Base-by-base conservation (phyloP, 495 filamentous ascomycete species). In the Xylaria venustula region DNA sequence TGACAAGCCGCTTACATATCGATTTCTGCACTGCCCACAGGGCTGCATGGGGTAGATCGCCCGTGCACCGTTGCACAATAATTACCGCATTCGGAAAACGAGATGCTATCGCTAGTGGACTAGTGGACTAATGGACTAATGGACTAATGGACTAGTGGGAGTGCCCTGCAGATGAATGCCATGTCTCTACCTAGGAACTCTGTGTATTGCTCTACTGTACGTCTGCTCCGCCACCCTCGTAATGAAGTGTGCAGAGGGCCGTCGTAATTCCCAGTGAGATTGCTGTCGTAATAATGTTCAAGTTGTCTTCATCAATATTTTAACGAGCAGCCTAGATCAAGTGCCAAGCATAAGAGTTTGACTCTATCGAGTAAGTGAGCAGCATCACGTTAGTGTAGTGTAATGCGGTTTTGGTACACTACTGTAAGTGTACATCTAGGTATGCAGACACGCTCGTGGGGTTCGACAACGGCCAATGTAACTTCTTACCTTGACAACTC, bases 1-100 rank as follows among this genome's bases (percentile, higher is more conserved):
- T 51, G 57, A 60, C 57, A 28, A 60, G 55, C 30, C 23, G 55
- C 55, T 58, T 44, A 58, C 55, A 58, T 41, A 58, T 58, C 34
- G n/a, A 20, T 4, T 44, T 55, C 40, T 23, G 12, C 5, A 9
- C 0, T 14, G 12, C 53, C 53, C 53, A 45, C 53, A 55, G 53
- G 53, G 53, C 53, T 55, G 54, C 45, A 58, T 40, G 54, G 45
- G 34, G 28, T 40, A 49, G 54, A 58, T 48, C 28, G 37, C 26
- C 54, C 54, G 40, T 55, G 40, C 40, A 15, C 34, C 2, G 26
- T 25, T 7, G n/a, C 11, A 14, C 7, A n/a, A n/a, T 17, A 58
- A 44, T 52, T 60, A 32, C 57, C 25, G 17, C 1, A 44, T 32
- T 52, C 42, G 57, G 57, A 51, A 60, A 60, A 60, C 47, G 57